Conservation (phyloP, 2,329 filamentous ascomycete genomes). For the Sclerotinia nivalis region DNA sequence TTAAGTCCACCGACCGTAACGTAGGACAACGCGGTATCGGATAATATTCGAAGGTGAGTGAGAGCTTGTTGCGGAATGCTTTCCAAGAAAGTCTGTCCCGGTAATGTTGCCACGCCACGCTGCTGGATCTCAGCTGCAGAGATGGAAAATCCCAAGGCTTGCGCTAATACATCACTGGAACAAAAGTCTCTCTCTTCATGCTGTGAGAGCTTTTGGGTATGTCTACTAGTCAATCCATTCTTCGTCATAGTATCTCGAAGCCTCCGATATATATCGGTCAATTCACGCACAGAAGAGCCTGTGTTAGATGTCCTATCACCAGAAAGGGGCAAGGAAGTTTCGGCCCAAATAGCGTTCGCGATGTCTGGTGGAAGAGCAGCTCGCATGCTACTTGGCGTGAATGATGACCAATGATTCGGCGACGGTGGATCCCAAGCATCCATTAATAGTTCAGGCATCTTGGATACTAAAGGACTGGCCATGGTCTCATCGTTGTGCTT, state of each 20-base stretch:
- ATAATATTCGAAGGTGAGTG: constrained; percentile 82
- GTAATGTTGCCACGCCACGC: constrained; percentile 74
- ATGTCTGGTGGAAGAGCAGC: constrained; percentile 37
- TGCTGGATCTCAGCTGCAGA: constrained; percentile 89
- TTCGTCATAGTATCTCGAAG: constrained; percentile 58
- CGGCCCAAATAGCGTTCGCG: constrained; percentile 33
- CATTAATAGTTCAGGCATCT: constrained; percentile 36
- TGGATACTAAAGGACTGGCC: constrained; percentile 30
- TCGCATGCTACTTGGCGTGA: constrained; percentile 25
- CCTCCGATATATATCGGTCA: constrained; percentile 61
- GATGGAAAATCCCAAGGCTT: constrained; percentile 78
- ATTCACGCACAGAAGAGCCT: constrained; percentile 50
- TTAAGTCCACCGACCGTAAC: constrained; percentile 73
- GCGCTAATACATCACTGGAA: constrained; percentile 60
- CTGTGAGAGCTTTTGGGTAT: constrained; percentile 1
- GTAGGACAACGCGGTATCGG: constrained; percentile 86
- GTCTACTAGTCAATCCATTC: constrained; percentile 51
- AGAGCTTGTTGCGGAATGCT: constrained; percentile 81
- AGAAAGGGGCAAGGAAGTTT: constrained; percentile 43
- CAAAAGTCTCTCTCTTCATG: constrained; percentile 46
- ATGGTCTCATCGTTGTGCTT: constrained; percentile 35
- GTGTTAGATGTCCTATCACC: constrained; percentile 44
- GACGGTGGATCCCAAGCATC: constrained; percentile 39
- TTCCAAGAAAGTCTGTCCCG: constrained; percentile 74
- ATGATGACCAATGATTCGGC: constrained; percentile 27